Conservation (phyloP, 73 alveolate genomes). For the Paramecium tetraurelia region DNA sequence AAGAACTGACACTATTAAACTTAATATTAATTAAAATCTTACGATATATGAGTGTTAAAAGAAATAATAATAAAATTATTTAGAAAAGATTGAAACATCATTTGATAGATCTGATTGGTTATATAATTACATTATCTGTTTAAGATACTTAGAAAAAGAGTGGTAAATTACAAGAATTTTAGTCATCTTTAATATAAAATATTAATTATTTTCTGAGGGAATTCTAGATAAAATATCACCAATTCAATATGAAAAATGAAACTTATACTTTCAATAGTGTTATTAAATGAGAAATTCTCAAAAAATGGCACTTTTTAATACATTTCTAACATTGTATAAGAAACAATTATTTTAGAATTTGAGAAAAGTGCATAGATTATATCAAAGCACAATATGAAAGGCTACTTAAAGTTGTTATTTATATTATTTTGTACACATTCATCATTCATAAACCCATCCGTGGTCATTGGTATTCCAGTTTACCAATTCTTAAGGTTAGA, state of each 20-base stretch:
- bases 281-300: too few relatives aligned
- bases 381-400: background rate
- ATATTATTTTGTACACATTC: background rate
- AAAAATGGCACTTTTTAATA: too few relatives aligned
- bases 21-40: background rate
- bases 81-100: background rate
- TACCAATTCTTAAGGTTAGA: conserved; percentile 87
- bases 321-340: too few relatives aligned
- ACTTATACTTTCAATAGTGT: too few relatives aligned
- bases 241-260: too few relatives aligned
- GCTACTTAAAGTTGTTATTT: background rate
- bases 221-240: background rate
- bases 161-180: too few relatives aligned
- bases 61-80: background rate
- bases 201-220: background rate
- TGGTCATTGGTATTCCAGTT: conserved; percentile 82
- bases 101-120: background rate
- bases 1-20: background rate
- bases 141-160: too few relatives aligned
- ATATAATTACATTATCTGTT: too few relatives aligned
- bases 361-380: background rate
- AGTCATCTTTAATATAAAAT: too few relatives aligned
- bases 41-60: background rate
- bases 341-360: background rate
- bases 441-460: conserved; percentile 94